Percentiles rank a stretch among this genome's conserved stretches.
phyloP scores from a whole-genome alignment of 805 yeast species.

The Saccharomycopsis schoenii region DNA sequence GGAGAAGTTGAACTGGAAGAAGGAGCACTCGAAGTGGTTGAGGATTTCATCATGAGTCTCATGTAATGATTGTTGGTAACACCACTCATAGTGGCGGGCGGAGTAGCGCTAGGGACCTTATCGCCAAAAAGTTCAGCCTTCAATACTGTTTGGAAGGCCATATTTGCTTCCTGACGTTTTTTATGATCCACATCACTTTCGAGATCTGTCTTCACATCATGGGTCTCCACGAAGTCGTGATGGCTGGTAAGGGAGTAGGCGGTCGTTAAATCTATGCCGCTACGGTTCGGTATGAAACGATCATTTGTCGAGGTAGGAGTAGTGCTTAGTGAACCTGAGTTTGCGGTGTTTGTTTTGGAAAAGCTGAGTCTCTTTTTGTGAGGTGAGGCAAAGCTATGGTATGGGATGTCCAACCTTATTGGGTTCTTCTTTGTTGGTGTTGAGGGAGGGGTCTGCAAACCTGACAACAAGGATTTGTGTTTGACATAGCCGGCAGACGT shows the following conservation, averaged over 20 bases:
- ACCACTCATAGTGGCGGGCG: conserved; percentile 19
- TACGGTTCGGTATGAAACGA: conserved; percentile 78
- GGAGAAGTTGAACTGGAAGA: not conserved
- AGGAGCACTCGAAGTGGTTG: not conserved
- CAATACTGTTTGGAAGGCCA: conserved; percentile 76
- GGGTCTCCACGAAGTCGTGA: conserved; percentile 22
- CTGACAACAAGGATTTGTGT: not conserved
- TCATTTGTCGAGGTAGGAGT: conserved; percentile 41
- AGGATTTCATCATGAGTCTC: not conserved
- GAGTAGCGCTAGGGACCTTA: conserved; percentile 43
- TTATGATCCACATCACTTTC: conserved; percentile 58
- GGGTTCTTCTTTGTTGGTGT: not conserved
- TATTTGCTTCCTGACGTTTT: conserved; percentile 72
- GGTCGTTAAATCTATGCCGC: conserved; percentile 80
- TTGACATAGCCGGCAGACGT: not conserved
- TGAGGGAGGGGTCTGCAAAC: not conserved
- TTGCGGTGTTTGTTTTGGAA: not conserved
- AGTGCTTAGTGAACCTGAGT: conserved; percentile 20
- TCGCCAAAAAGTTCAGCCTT: conserved; percentile 90
- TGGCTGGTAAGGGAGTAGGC: conserved; percentile 43
- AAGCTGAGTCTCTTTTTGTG: not conserved
- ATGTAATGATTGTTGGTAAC: not conserved
- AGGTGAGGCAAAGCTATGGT: not conserved
- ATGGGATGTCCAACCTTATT: not conserved
- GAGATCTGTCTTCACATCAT: conserved; percentile 21